Evolutionary conservation across 73 alveolate genomes (phyloP), one percentile per base, ranked within the genome.

Genomic region (Symbiodinium natans): DNA sequence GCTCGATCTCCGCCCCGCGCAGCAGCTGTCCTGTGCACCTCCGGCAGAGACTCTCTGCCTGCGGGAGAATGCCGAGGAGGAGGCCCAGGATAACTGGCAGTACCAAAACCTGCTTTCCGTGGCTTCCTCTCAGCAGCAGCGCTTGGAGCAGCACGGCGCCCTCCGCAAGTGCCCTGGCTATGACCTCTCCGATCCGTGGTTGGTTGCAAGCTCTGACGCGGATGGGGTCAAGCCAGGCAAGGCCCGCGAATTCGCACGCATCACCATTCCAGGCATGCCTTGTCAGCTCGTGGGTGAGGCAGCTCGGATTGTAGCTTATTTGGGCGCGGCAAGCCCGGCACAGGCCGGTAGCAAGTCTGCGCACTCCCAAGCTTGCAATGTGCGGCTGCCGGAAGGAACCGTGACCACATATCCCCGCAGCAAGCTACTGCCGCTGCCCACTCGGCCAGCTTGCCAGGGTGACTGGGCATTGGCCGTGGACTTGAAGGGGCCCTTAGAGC

Each of bases 391-490:
- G 34, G 33, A 59, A 39, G 95, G 95, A 21, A 41, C 39, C 25
- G 73, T 39, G 73, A 36, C 19, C 33, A 38, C 27, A 19, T 43
- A 54, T 23, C 95, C 31, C 29, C 95, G 95, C 84, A 88, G 71
- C 82, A 54, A 40, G 46, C 71, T 88, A 38, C 84, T 88, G 43
- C 95, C 95, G 42, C 33, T 88, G 83, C 95, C 95, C 34, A 88
- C 95, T n/a, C 83, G 71, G 1, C 95, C 73, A 3, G 68, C 95
- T 29, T 29, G 31, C 27, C 95, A 59, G 71, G 43, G 86, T 39
- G 95, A 88, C 34, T 88, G 95, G 95, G 95, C 95, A 42, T 15
- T 88, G 63, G 95, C 86, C 15, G 85, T 88, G 85, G 95, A 59
- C 31, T 40, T 88, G 43, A 38, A 29, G 3, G 95, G 95, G 17